These are phyloP conservation scores for Hypoxylon rubiginosum DNA, from an alignment of 2,329 filamentous ascomycete species.

Conservation along the genomic window DNA sequence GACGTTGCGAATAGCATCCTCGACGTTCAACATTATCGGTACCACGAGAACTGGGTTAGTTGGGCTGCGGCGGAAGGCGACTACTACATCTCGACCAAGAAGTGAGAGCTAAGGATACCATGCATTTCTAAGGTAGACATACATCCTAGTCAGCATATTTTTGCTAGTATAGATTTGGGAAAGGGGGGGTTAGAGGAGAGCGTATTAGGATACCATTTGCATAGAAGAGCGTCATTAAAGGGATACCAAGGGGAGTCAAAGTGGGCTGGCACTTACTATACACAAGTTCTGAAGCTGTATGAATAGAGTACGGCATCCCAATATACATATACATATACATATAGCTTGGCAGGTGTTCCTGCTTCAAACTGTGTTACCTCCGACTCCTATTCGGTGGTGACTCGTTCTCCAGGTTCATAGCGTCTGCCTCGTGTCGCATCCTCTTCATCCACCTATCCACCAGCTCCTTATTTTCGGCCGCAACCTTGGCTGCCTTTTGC, in stretches of 20 bases:
- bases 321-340: too few relatives aligned
- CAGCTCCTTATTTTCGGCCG: constrained; percentile 87
- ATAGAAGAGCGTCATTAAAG: constrained; percentile 34
- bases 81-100: constrained; percentile 91
- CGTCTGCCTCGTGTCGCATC: constrained; percentile 87
- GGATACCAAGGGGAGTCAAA: constrained; percentile 39
- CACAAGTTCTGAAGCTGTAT: constrained; percentile 39
- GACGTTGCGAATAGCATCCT: constrained; percentile 84
- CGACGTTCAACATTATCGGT: constrained; percentile 75
- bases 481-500: constrained; percentile 77
- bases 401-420: constrained; percentile 80
- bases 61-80: constrained; percentile 89
- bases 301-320: neutral
- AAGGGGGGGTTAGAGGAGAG: constrained; percentile 25
- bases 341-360: neutral
- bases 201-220: constrained; percentile 41
- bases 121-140: constrained; percentile 8
- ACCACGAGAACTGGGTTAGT: constrained; percentile 82
- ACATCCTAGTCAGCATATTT: constrained; percentile 31
- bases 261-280: constrained; percentile 45
- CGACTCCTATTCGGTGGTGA: constrained; percentile 49
- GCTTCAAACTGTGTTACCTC: constrained; percentile 34
- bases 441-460: constrained; percentile 92
- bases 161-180: constrained; percentile 29
- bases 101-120: constrained; percentile 55